Base-by-base conservation (phyloP, 2,329 filamentous ascomycete genomes). In the Colletotrichum godetiae region DNA sequence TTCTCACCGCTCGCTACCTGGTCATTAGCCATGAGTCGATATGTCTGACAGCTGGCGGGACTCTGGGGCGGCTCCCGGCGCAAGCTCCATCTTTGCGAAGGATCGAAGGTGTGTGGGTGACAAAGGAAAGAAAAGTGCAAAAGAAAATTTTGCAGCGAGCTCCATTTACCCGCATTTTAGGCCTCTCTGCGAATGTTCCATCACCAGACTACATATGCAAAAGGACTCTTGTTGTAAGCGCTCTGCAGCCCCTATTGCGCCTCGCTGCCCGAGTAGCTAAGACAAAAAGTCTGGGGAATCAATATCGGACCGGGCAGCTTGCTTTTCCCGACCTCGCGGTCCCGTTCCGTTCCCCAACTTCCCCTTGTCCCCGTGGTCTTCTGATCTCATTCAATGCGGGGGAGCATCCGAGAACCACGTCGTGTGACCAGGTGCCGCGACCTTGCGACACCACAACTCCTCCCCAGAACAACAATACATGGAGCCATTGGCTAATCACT, bases 321-420 rank as follows among this genome's bases (percentile, higher is more conserved):
- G 60, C 70, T 73, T 73, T 73, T 73, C 46, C 67, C 66, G 55
- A 64, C 55, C 35, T 73, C 29, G 60, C 70, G 67, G 60, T 46
- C 60, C 55, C 46, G 52, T 69, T 35, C 59, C 65, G 59, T 56
- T 55, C 62, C 62, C 62, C 62, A 19, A 63, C 60, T 70, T 70
- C 31, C 66, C 70, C 70, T 73, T 58, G 70, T 73, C 67, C 8
- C 31, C 33, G 55, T 64, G 70, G 70, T 73, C 70, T 73, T 60
- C 70, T 73, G 70, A 73, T 73, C 70, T 69, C 55, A 37, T 52
- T 56, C 58, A 61, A 70, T 73, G 70, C 70, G 70, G 70, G 70
- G 70, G 67, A 73, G 66, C 70, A 73, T 70, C 67, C 70, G 55
- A 73, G 66, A 70, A 69, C 70, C 53, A 73, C 37, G 70, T 73